Base-by-base conservation (phyloP, 495 filamentous ascomycete genomes). In the Rhypophila decipiens region DNA sequence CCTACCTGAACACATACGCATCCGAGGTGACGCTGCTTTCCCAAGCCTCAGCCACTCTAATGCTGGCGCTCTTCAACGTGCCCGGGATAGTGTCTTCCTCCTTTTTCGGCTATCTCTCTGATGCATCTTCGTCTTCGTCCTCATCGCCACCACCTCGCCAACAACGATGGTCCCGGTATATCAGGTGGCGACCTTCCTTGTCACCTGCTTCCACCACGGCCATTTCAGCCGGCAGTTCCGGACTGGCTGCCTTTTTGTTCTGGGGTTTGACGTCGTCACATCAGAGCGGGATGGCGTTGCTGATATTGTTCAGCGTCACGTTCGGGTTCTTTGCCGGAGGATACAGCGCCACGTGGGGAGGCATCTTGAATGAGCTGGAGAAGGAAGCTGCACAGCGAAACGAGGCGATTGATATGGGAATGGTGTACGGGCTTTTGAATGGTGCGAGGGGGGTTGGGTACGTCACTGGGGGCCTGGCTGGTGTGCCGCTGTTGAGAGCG, bases 281-380 rank as follows among this genome's bases (percentile, higher is more conserved):
- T 7, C 42, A 35, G 17, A 24, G 42, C 5, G 29, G 42, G 27
- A 44, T 44, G 42, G 42, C 29, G 42, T 19, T 44, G 42, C 42
- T 44, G 27, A 19, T 44, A 9, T 15, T 44, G n/a, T 44, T 44
- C 29, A 21, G 17, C 4, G 17, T 44, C 27, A 44, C 42, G 27
- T 44, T 44, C 36, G 42, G 42, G 13, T 44, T 44, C 18, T 44
- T 44, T 21, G 42, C 42, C 9, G 42, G 42, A 24, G 42, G 42
- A 18, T 44, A 44, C 18, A 44, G 42, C 22, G 42, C 42, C 2
- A 45, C 43, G 9, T 45, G 43, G 43, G 43, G 43, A 17, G 43
- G 43, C 2, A 20, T 45, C 5, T 15, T 45, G 7, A 36, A 45
- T 21, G 43, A 45, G 15, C 18, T 36, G 29, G 43, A 45, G 31